Evolutionary conservation across 2,329 filamentous ascomycete species (phyloP).

Genomic region (Colletotrichum tabaci): DNA sequence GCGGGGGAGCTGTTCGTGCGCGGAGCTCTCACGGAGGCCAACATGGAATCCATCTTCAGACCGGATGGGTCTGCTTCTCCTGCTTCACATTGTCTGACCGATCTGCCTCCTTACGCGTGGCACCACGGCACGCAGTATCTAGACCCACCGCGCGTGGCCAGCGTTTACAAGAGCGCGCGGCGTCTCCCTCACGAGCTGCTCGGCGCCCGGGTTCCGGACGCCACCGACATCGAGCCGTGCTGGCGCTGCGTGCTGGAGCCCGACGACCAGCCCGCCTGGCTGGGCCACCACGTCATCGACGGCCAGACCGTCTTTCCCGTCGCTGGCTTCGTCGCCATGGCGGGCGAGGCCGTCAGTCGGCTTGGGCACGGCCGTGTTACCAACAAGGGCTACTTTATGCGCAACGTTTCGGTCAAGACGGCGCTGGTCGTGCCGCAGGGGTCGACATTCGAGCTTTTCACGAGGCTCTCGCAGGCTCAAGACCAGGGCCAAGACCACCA

Average conservation of each 20-base stretch:
- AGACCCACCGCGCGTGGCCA: conserved; percentile 1
- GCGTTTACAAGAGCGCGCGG: neutral
- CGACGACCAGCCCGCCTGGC: conserved; percentile 5
- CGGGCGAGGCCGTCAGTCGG: neutral
- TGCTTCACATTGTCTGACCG: neutral
- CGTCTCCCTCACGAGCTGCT: conserved; percentile 5
- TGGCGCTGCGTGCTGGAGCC: conserved; percentile 9
- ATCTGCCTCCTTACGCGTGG: conserved; percentile 26
- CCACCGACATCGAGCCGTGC: conserved; percentile 5
- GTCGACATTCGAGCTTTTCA: neutral
- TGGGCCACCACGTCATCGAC: conserved; percentile 11
- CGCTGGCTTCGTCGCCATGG: conserved; percentile 13
- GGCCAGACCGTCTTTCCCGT: conserved; percentile 6
- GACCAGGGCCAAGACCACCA: neutral
- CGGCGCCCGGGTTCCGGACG: conserved; percentile 14
- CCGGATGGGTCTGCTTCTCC: neutral
- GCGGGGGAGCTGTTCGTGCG: conserved; percentile 31
- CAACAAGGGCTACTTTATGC: conserved; percentile 45
- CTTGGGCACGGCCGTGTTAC: neutral
- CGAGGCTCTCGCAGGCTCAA: neutral
- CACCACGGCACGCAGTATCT: conserved; percentile 5
- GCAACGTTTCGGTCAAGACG: conserved; percentile 48
- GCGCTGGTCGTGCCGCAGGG: conserved; percentile 47
- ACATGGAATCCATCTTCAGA: neutral
- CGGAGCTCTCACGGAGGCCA: neutral